Evolutionary conservation across 2,329 filamentous ascomycete species (phyloP).

Genomic region (Ascochyta pisi): DNA sequence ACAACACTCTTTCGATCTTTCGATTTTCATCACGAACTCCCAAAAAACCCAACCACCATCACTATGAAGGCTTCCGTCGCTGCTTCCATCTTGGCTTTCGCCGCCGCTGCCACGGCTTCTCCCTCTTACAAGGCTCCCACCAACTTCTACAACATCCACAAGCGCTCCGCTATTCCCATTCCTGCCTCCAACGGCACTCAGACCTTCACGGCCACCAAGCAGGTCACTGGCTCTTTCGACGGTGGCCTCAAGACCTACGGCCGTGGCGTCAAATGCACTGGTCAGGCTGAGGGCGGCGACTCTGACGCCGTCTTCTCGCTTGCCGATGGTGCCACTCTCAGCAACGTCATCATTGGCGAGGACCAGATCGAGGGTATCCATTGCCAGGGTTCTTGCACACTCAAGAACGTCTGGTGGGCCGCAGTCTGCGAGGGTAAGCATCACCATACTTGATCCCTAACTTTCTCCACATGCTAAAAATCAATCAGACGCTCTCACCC

Average conservation of each 20-base stretch:
- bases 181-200: constrained; percentile 30
- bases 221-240: constrained; percentile 29
- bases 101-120: constrained; percentile 27
- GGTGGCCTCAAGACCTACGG: constrained; percentile 34
- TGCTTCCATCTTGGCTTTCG: constrained; percentile 31
- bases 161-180: constrained; percentile 31
- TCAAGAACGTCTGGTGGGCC: constrained; percentile 54
- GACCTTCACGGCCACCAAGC: constrained; percentile 25
- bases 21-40: constrained; percentile 6
- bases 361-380: constrained; percentile 50
- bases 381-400: constrained; percentile 53
- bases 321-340: constrained; percentile 56
- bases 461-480: constrained; percentile 2
- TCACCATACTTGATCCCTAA: background rate
- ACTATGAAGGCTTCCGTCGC: constrained; percentile 35
- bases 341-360: constrained; percentile 61
- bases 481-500: constrained; percentile 39
- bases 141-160: constrained; percentile 26
- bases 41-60: constrained; percentile 12
- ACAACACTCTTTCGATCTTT: constrained; percentile 20
- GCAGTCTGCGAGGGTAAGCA: constrained; percentile 45
- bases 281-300: constrained; percentile 52
- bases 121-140: constrained; percentile 24
- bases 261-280: constrained; percentile 44
- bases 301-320: constrained; percentile 60